Evolutionary conservation across 768 basidiomycete genomes (phyloP).

Genomic region (Saitozyma podzolica): DNA sequence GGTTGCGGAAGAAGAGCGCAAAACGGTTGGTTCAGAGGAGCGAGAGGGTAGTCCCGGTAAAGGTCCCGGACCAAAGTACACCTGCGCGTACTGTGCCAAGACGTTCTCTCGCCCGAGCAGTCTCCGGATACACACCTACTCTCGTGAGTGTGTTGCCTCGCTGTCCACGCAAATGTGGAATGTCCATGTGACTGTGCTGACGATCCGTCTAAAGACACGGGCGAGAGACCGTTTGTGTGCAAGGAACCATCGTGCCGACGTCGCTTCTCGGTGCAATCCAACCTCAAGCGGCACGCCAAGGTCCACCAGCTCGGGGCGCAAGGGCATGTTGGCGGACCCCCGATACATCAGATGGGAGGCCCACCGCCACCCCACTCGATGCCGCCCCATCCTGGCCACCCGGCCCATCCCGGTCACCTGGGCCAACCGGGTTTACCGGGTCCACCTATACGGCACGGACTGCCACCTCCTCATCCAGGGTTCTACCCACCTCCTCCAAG

Average conservation of each 20-base stretch:
- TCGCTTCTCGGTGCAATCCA: constrained; percentile 49
- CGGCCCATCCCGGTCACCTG: too few relatives aligned
- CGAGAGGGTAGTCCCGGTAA: constrained; percentile 16
- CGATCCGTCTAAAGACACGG: constrained; percentile 28
- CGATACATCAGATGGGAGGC: neutral
- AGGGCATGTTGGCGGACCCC: neutral
- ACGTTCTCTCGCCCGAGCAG: constrained; percentile 49
- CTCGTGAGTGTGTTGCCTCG: constrained; percentile 39
- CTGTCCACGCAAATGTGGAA: neutral
- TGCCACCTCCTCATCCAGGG: neutral
- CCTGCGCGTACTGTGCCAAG: constrained; percentile 45
- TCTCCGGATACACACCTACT: constrained; percentile 49
- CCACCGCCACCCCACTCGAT: too few relatives aligned
- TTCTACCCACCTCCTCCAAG: neutral
- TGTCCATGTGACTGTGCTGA: neutral
- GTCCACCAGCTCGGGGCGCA: constrained; percentile 32
- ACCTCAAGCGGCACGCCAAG: constrained; percentile 50
- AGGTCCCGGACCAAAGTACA: constrained; percentile 36
- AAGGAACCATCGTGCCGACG: constrained; percentile 43
- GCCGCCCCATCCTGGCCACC: too few relatives aligned
- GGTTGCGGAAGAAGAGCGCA: constrained; percentile 16
- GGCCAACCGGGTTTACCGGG: too few relatives aligned
- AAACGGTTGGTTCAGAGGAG: neutral
- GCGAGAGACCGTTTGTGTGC: constrained; percentile 49
- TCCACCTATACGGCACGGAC: too few relatives aligned